Evolutionary conservation across 164 flowering plant genomes (phyloP).

Genomic region (Saururus chinensis): DNA sequence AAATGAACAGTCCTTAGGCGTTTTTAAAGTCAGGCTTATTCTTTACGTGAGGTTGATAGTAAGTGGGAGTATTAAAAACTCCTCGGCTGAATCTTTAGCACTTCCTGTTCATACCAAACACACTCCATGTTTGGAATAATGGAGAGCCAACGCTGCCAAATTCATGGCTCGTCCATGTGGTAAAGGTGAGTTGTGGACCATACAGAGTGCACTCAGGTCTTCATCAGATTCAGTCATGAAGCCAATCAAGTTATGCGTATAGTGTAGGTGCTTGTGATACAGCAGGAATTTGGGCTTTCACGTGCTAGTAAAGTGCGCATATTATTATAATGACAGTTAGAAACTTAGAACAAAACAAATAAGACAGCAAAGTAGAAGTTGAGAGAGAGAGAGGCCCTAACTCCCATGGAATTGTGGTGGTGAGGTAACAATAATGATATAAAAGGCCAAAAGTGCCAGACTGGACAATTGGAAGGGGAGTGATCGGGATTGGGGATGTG

Average conservation of each 20-base stretch:
- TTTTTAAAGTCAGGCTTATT: no score
- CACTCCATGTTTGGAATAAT: neutral
- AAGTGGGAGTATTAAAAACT: no score
- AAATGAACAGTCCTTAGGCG: no score
- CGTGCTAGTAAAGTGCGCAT: neutral
- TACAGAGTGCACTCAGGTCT: neutral
- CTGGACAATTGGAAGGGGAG: neutral
- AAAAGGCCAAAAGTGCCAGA: neutral
- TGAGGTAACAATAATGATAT: neutral
- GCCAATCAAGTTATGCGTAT: neutral
- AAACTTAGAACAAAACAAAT: neutral
- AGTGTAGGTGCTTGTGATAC: no score
- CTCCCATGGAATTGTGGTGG: neutral
- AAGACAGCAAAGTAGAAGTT: neutral
- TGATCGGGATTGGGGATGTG: no score
- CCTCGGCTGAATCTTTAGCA: no score
- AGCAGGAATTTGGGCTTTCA: neutral
- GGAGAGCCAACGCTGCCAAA: neutral
- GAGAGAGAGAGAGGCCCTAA: neutral
- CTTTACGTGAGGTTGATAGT: no score
- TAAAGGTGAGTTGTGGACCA: neutral
- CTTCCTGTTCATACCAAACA: no score
- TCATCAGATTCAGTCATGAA: neutral
- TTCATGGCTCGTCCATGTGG: neutral
- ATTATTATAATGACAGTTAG: neutral